A percentile compares a stretch with the other conserved stretches of the same genome.
These are phyloP conservation scores for Sphaerulina musiva DNA, from an alignment of 2,329 filamentous ascomycete genomes.

Conservation along the genomic window DNA sequence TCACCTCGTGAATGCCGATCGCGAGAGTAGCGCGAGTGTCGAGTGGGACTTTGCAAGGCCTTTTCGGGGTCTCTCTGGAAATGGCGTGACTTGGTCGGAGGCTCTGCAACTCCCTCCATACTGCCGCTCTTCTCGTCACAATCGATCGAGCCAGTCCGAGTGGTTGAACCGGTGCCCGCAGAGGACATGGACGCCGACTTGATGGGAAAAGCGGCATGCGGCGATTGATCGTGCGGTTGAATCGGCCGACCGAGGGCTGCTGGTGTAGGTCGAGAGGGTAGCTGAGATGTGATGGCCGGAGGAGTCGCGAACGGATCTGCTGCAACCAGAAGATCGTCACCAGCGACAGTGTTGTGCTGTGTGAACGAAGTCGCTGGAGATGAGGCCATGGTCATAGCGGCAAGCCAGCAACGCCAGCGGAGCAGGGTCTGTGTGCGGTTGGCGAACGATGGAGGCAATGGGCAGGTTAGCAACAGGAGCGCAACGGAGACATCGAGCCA, in stretches of 20 bases:
- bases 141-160: conserved; percentile 23
- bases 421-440: background rate
- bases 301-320: conserved; percentile 19
- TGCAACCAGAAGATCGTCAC: conserved; percentile 6
- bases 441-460: conserved; percentile 4
- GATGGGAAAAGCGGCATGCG: conserved; percentile 10
- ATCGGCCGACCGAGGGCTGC: conserved; percentile 8
- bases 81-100: conserved; percentile 10
- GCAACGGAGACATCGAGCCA: conserved; percentile 2
- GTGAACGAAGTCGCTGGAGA: conserved; percentile 19
- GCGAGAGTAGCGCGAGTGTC: conserved; percentile 13
- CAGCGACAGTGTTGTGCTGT: conserved; percentile 9
- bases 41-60: conserved; percentile 18
- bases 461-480: conserved; percentile 12
- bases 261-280: conserved; percentile 19
- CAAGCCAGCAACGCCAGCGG: background rate
- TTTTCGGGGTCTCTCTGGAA: conserved; percentile 25
- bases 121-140: conserved; percentile 26
- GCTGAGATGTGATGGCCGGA: conserved; percentile 8
- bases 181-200: conserved; percentile 31
- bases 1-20: conserved; percentile 4
- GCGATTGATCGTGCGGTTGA: background rate
- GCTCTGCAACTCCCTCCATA: conserved; percentile 12
- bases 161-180: conserved; percentile 20
- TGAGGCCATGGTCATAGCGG: conserved; percentile 17